phyloP scores from a whole-genome alignment of 2,329 filamentous ascomycete genomes.

The Aspergillus aculeatinus region DNA sequence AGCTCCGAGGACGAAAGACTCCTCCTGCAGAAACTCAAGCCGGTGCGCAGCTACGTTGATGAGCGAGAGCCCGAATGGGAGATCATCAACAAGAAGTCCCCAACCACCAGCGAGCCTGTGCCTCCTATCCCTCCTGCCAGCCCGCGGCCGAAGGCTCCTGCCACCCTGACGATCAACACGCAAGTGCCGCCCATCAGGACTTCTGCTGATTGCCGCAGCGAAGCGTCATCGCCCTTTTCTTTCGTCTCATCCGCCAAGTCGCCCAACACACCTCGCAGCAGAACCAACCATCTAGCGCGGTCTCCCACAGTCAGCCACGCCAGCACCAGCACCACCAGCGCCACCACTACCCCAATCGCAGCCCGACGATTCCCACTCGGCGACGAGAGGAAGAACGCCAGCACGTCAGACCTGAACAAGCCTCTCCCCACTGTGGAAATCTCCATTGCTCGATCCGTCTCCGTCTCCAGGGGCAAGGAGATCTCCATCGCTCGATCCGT shows the following conservation, averaged over 20 bases:
- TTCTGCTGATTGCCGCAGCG: neutral
- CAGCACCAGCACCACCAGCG: neutral
- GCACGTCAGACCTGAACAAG: conserved; percentile 8
- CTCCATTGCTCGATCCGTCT: conserved; percentile 41
- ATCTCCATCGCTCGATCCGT: conserved; percentile 42
- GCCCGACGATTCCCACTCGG: conserved; percentile 20
- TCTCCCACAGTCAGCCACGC: neutral
- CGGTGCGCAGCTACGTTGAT: conserved; percentile 18
- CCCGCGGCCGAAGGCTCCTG: conserved; percentile 3
- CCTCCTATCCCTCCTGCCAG: neutral
- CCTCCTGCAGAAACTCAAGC: conserved; percentile 18
- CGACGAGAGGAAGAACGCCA: conserved; percentile 14
- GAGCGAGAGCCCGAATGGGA: conserved; percentile 26
- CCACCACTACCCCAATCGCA: conserved; percentile 6
- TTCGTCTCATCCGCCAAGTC: neutral
- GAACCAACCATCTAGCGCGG: neutral
- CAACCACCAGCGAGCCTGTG: neutral
- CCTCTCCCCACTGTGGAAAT: conserved; percentile 31
- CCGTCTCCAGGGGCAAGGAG: conserved; percentile 28
- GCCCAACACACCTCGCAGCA: neutral
- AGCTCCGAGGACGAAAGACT: conserved; percentile 16
- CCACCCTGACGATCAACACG: conserved; percentile 17
- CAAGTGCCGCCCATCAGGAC: neutral
- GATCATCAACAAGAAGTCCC: conserved; percentile 19
- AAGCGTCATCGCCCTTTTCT: neutral